Evolutionary conservation across 2,329 filamentous ascomycete species (phyloP).

Genomic region (Sclerotinia glacialis): DNA sequence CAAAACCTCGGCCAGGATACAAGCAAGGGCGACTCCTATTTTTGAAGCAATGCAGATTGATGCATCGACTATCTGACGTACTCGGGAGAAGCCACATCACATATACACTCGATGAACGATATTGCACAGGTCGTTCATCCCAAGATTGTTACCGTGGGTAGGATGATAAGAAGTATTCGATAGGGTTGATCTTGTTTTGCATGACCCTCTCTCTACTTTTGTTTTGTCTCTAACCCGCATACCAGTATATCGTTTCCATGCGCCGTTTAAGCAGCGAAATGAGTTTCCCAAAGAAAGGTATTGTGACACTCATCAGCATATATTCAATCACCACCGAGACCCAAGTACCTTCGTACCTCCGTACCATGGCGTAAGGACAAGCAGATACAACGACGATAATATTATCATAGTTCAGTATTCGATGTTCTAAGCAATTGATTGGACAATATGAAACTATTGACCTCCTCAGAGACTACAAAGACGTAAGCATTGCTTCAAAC

Average conservation of each 20-base stretch:
- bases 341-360: not conserved
- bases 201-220: not conserved
- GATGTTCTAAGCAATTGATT: not conserved
- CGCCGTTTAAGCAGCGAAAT: not conserved
- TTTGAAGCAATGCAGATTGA: constrained; percentile 1
- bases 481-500: not conserved
- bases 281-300: not conserved
- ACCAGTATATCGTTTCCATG: constrained; percentile 2
- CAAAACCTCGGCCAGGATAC: not conserved
- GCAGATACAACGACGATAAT: not conserved
- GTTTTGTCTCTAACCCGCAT: not conserved
- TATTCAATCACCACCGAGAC: not conserved
- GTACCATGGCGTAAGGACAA: not conserved
- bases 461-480: not conserved
- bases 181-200: not conserved
- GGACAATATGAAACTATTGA: not conserved
- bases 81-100: not conserved
- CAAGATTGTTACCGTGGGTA: not conserved
- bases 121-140: not conserved
- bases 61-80: not conserved
- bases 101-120: not conserved
- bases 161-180: not conserved
- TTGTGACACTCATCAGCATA: not conserved
- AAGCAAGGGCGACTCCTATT: constrained; percentile 11
- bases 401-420: not conserved